Base-by-base conservation (phyloP, 805 yeast genomes). In the Candida piceae region DNA sequence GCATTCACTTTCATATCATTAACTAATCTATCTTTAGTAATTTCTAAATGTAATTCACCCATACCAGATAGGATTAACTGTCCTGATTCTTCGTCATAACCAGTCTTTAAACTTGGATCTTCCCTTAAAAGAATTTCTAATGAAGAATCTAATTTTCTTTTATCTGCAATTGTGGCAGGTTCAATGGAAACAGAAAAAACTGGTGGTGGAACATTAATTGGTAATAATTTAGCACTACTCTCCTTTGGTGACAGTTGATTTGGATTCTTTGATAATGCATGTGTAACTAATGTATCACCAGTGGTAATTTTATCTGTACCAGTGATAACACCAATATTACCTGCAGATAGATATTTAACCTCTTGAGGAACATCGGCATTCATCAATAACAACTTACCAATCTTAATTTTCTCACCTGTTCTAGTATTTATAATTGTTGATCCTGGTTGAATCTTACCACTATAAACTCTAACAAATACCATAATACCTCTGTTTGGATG, bases 21-120 rank as follows among this genome's bases (percentile, higher is more conserved):
- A n/a, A 85, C 62, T 29, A 88, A 69, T 38, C 97, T 69, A 50
- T 86, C 93, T 32, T 70, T 71, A 2, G 93, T 84, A 46, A 93
- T 88, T 48, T 93, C 97, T 34, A 93, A 68, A 62, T 93, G 98
- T 32, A 93, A 68, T 54, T 93, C 97, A 28, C 98, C 98, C 97
- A 90, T 90, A 22, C 98, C 98, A 15, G 95, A 80, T 21, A 93
- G 61, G 19, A 89, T 73, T 2, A 89, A 80, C 62, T 93, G 97
- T 6, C 93, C 95, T 38, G 86, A 69, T 48, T 90, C 97, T 41
- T 86, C 89, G 57, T 93, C 85, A 34, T 69, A 72, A 3, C 75
- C 61, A 7, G 86, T 72, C 21, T 76, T 74, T 42, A 93, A 67
- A 34, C 95, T 84, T 3, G 98, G 98, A 52, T 93, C 98, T 53